Evolutionary conservation across 2,329 filamentous ascomycete genomes (phyloP), one percentile per base, ranked within the genome.

Genomic region (Fusarium pininemorale): DNA sequence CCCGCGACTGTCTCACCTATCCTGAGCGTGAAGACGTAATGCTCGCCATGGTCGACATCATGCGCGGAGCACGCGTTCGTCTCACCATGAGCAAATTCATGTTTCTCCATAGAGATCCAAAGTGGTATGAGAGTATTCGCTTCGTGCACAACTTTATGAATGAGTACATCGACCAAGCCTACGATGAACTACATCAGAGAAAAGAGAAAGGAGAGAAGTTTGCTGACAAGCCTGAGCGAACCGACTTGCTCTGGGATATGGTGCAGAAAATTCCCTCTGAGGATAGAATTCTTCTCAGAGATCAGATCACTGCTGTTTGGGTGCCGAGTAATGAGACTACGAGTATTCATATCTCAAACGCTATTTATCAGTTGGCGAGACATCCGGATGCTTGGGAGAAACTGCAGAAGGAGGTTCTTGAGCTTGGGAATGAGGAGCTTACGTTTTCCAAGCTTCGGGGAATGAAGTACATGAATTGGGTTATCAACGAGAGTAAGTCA

Each of bases 91-190:
- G 59, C 6, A 62, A 62, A 6, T 56, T 62, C 30, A 28, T 62
- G 30, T 62, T 62, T 32, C 59, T 62, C 8, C 59, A 62, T 6
- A 20, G 48, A 10, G 59, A 62, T 9, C 59, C 59, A 10, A 62
- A 62, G 5, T 62, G 59, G 59, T 62, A 62, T 41, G 48, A 62
- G 39, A 62, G 59, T 8, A 62, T 62, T 10, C 59, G 48, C 0
- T 55, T 62, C 20, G 59, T 62, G 20, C 59, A 62, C 24, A 56
- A 24, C 30, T 62, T 62, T 6, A 44, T 62, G 59, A 55, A 62
- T 22, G 30, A 56, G 30, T 62, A 62, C 22, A 62, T 62, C 48
- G 48, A 62, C 12, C 38, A 32, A 44, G 59, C 59, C 2, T 62
- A 62, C 8, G 39, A 62, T 8, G 59, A 62, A 14, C 12, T 62